Conservation (phyloP, 148 eudicot genomes). For the Cornus kousa region DNA sequence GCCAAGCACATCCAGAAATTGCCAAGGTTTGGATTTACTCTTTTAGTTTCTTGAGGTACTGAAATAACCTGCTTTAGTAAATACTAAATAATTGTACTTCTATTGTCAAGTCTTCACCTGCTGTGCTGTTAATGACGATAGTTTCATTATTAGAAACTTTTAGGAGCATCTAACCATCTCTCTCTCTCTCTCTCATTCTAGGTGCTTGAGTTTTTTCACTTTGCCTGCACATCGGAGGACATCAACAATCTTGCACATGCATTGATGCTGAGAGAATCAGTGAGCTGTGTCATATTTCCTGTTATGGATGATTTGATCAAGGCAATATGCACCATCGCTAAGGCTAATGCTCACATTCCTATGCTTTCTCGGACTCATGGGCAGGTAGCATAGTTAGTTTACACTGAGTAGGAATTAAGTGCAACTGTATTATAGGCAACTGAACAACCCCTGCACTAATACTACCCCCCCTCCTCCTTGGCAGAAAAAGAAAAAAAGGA, state of each 20-base stretch:
- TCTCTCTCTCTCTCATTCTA: slow-evolving; percentile 16
- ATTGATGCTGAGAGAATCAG: slow-evolving; percentile 81
- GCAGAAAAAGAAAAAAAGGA: too few species aligned
- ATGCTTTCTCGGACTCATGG: slow-evolving; percentile 99
- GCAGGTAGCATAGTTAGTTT: slow-evolving; percentile 45
- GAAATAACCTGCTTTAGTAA: neutral
- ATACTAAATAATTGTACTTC: neutral
- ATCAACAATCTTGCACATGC: slow-evolving; percentile 96
- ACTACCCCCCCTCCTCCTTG: too few species aligned
- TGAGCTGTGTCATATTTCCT: slow-evolving; percentile 42
- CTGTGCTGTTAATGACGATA: neutral
- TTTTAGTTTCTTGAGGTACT: neutral
- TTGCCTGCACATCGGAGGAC: slow-evolving; percentile 97
- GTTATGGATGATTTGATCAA: slow-evolving; percentile 65
- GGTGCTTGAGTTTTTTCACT: slow-evolving; percentile 98
- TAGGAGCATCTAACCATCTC: slow-evolving; percentile 2
- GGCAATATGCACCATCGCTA: slow-evolving; percentile 60
- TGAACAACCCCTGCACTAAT: neutral
- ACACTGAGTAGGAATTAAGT: neutral
- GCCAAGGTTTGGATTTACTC: slow-evolving; percentile 48
- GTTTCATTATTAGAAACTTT: neutral
- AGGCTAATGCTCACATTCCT: slow-evolving; percentile 56
- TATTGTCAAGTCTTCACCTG: neutral
- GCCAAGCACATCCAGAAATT: slow-evolving; percentile 73
- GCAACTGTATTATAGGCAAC: neutral